Conservation (phyloP, 2,329 filamentous ascomycete species). For the Epichloe glyceriae region DNA sequence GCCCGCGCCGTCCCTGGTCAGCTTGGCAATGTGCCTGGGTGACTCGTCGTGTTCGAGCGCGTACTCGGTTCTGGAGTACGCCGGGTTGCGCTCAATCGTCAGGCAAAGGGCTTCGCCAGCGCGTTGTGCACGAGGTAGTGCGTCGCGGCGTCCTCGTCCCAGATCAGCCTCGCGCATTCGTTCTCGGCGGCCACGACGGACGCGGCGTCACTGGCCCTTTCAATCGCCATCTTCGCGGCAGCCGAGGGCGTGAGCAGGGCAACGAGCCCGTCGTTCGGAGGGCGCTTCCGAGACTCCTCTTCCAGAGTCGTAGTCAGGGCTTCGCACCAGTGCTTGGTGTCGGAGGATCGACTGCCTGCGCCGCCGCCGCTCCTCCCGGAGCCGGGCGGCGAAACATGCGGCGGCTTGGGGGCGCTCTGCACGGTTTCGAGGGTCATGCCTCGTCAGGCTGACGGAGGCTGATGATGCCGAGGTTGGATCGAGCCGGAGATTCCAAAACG, state of each 20-base stretch:
- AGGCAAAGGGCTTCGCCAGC: constrained; percentile 48
- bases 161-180: constrained; percentile 60
- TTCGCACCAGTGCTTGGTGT: constrained; percentile 41
- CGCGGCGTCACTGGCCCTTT: constrained; percentile 43
- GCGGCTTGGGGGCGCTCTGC: constrained; percentile 29
- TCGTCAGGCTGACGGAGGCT: constrained; percentile 44
- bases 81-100: constrained; percentile 42
- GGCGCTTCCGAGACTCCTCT: constrained; percentile 37
- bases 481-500: constrained; percentile 54
- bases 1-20: constrained; percentile 48
- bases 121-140: constrained; percentile 53
- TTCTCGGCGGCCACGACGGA: constrained; percentile 51
- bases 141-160: constrained; percentile 47
- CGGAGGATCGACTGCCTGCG: constrained; percentile 13
- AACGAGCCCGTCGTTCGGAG: constrained; percentile 49
- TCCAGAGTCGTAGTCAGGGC: constrained; percentile 46
- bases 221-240: constrained; percentile 49
- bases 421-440: constrained; percentile 46
- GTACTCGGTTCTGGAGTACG: constrained; percentile 50
- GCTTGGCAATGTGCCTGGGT: constrained; percentile 44
- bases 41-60: constrained; percentile 52
- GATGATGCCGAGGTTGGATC: constrained; percentile 48
- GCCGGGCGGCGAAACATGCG: constrained; percentile 7
- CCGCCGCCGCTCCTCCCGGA: constrained; percentile 12
- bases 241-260: constrained; percentile 56